Percentiles rank a stretch among this genome's conserved stretches.
Evolutionary conservation across 148 eudicot species (phyloP).

Genomic region (Rhododendron kiyosumense): DNA sequence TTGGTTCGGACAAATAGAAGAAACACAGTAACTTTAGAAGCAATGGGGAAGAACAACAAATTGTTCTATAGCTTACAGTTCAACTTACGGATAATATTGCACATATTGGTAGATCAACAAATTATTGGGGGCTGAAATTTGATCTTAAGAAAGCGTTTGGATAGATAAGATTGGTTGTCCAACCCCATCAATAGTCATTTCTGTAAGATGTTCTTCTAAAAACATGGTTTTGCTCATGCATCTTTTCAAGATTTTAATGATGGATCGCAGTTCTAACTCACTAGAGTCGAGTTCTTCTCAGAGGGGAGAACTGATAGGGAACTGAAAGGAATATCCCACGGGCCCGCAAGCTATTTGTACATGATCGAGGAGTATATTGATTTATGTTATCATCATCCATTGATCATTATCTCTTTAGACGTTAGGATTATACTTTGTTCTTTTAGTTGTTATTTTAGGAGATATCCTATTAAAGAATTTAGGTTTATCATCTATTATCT

Average conservation of each 20-base stretch:
- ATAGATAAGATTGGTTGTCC: background rate
- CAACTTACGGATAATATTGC: background rate
- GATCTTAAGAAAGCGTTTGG: background rate
- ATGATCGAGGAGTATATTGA: background rate
- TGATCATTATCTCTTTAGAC: background rate
- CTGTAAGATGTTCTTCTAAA: background rate
- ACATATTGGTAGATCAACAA: background rate
- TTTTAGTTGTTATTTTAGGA: no score
- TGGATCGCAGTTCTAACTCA: background rate
- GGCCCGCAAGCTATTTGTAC: background rate
- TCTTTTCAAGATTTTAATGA: background rate
- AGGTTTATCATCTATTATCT: no score
- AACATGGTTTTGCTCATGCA: background rate
- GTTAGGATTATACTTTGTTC: background rate
- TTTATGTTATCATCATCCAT: background rate
- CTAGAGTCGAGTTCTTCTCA: background rate
- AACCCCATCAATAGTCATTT: background rate
- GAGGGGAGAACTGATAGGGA: background rate
- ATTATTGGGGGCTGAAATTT: background rate
- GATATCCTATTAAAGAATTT: no score
- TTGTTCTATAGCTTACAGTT: background rate
- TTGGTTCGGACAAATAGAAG: background rate
- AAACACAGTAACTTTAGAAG: background rate
- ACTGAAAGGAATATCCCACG: background rate
- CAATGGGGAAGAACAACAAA: background rate